These are phyloP conservation scores for Solanum chiquidenum DNA, from an alignment of 257 asterid genomes.

Conservation along the genomic window DNA sequence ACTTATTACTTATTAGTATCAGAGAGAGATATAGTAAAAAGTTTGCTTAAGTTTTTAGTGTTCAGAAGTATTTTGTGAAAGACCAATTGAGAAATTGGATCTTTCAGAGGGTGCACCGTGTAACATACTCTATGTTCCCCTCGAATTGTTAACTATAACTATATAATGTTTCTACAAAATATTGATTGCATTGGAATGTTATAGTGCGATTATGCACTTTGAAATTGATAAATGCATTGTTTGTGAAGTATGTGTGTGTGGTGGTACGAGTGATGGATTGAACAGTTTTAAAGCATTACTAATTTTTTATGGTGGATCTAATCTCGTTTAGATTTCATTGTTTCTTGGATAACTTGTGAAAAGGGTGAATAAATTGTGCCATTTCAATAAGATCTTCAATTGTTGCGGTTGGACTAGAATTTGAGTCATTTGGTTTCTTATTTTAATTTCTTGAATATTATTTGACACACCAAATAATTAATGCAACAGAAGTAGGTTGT, in stretches of 20 bases:
- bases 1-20: not conserved
- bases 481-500: not conserved
- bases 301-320: not conserved
- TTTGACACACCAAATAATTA: not conserved
- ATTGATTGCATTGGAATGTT: not conserved
- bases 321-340: not conserved
- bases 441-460: not conserved
- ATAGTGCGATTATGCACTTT: not conserved
- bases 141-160: not conserved
- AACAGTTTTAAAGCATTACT: not conserved
- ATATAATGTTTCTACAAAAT: not conserved
- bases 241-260: not conserved
- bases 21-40: not conserved
- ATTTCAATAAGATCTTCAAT: not conserved
- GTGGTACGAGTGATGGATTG: not conserved
- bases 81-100: not conserved
- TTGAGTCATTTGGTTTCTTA: not conserved
- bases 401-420: not conserved
- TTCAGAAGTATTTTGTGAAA: not conserved
- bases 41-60: not conserved
- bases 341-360: not conserved
- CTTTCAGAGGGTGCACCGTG: not conserved
- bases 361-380: not conserved
- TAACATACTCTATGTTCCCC: not conserved
- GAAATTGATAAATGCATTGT: not conserved